Conservation (phyloP, 2,329 filamentous ascomycete species). For the Graphilbum fragrans region DNA sequence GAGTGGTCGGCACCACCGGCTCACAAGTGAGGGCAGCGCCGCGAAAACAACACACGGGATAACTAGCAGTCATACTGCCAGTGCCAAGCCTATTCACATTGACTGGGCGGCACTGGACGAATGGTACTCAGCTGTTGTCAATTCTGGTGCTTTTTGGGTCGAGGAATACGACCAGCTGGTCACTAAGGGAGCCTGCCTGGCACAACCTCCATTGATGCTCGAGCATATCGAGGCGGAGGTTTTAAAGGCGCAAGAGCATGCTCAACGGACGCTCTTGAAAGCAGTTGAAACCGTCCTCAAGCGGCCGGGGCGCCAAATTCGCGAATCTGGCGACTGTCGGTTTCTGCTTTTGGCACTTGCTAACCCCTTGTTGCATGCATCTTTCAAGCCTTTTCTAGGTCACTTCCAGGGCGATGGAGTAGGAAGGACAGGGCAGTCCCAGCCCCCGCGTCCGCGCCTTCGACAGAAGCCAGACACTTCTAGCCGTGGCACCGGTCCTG, state of each 20-base stretch:
- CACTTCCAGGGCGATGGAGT: conserved; percentile 15
- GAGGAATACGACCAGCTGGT: conserved; percentile 43
- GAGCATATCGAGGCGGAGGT: conserved; percentile 31
- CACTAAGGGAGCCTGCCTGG: conserved; percentile 17
- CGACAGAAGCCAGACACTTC: neutral
- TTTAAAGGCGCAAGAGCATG: conserved; percentile 51
- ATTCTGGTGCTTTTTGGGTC: conserved; percentile 57
- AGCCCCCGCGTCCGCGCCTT: conserved; percentile 2
- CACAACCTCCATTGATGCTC: conserved; percentile 24
- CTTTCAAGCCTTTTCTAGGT: conserved; percentile 26
- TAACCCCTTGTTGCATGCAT: conserved; percentile 60
- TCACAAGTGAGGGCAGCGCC: conserved; percentile 19
- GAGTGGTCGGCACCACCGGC: neutral
- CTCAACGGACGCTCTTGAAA: conserved; percentile 61
- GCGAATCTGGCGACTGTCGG: conserved; percentile 56
- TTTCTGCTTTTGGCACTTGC: conserved; percentile 68
- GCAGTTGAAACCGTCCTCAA: conserved; percentile 69
- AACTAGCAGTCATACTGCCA: conserved; percentile 15
- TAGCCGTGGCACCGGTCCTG: conserved; percentile 24
- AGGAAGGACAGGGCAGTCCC: neutral
- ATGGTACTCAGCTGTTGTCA: conserved; percentile 63
- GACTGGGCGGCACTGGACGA: conserved; percentile 60
- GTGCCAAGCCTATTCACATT: conserved; percentile 39
- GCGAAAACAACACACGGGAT: neutral
- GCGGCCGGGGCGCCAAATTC: conserved; percentile 59